These are phyloP conservation scores for Spathaspora sp. DNA, from an alignment of 1,139 yeast genomes.

Conservation along the genomic window DNA sequence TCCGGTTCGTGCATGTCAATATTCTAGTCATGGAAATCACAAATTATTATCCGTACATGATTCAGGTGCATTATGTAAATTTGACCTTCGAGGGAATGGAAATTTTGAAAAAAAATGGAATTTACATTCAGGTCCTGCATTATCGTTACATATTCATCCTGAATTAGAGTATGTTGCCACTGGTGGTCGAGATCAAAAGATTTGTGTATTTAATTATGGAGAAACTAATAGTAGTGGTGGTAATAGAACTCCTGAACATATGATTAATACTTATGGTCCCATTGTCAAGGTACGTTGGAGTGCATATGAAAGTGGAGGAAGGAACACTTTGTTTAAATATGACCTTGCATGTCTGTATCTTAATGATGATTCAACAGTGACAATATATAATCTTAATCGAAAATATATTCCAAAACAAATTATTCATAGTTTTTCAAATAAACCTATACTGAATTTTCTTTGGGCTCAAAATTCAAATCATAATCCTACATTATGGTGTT, in stretches of 20 bases:
- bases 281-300: slow-evolving; percentile 75
- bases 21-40: slow-evolving; percentile 50
- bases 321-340: slow-evolving; percentile 35
- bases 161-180: slow-evolving; percentile 78
- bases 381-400: slow-evolving; percentile 71
- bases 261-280: slow-evolving; percentile 74
- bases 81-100: slow-evolving; percentile 61
- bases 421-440: slow-evolving; percentile 53
- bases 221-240: slow-evolving; percentile 17
- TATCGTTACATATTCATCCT: slow-evolving; percentile 88
- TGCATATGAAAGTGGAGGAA: slow-evolving; percentile 21
- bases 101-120: slow-evolving; percentile 69
- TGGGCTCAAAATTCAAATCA: slow-evolving; percentile 35
- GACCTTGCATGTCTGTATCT: slow-evolving; percentile 77
- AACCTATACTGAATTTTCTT: slow-evolving; percentile 44
- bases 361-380: slow-evolving; percentile 72
- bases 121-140: slow-evolving; percentile 91
- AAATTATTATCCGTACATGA: slow-evolving; percentile 68
- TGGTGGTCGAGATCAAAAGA: slow-evolving; percentile 88
- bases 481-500: slow-evolving; percentile 37
- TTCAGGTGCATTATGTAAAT: slow-evolving; percentile 81
- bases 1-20: slow-evolving; percentile 62
- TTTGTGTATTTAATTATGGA: slow-evolving; percentile 72
- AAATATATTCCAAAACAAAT: slow-evolving; percentile 74
- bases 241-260: slow-evolving; percentile 55